Evolutionary conservation across 2,329 filamentous ascomycete species (phyloP), one percentile per base, ranked within the genome.

Genomic region (Phialophora verrucosa): DNA sequence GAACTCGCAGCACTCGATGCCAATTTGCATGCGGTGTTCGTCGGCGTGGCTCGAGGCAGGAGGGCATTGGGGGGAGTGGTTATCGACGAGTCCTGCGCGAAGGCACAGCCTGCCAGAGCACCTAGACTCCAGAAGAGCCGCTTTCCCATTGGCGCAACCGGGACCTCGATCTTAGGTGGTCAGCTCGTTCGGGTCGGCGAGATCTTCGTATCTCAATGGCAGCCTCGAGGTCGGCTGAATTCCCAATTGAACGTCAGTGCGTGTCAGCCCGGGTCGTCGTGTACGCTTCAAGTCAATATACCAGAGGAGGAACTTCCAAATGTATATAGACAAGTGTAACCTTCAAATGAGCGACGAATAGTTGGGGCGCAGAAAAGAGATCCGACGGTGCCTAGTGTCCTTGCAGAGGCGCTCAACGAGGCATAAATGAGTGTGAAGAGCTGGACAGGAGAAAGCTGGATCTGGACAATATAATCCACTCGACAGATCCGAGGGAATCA

Each of bases 1-100:
- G 56, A 51, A 17, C 23, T 56, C 23, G 62, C 59, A 25, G 68
- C 65, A 29, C 62, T 66, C 11, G 68, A 65, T 31, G 68, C 68
- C n/a, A 32, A 20, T 23, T 17, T 60, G 56, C 65, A 66, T 17
- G 63, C 67, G 31, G 17, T 63, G 50, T 67, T 66, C 23, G 60
- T 62, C 3, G 55, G 51, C 6, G 63, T 58, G 11, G 56, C 54
- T 42, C 68, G 68, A 32, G 60, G 65, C 47, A 58, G 58, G 31
- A 67, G 50, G 23, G 63, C 62, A 1, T 51, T 23, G 11, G 61
- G 44, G 35, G 59, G 49, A 59, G 62, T 38, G 38, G 68, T 63
- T 35, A 64, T 51, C n/a, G 47, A 49, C 32, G 8, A 56, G 7
- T 20, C 23, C 11, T 50, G 54, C 8, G 51, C 42, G 12, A 44